phyloP scores from a whole-genome alignment of 257 asterid genomes.

The Nicotiana noctiflora region DNA sequence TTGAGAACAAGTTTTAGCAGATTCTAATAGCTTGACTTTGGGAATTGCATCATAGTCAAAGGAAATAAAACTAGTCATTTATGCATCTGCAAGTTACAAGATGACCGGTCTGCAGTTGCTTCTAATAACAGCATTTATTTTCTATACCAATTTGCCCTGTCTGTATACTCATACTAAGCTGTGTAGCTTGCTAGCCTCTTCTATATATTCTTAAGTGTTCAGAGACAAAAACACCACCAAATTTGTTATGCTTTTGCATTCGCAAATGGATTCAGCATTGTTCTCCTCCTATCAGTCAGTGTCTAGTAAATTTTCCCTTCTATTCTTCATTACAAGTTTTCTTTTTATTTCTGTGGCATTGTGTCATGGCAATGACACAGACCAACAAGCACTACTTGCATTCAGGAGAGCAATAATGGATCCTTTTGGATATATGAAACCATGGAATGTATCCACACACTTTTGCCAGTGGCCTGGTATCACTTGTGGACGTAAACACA shows the following conservation, averaged over 20 bases:
- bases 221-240: neutral
- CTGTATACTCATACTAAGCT: neutral
- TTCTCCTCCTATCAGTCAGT: neutral
- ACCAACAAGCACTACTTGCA: conserved; percentile 10
- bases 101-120: neutral
- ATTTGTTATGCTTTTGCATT: neutral
- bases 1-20: neutral
- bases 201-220: neutral
- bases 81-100: neutral
- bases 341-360: neutral
- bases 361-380: conserved; percentile 7
- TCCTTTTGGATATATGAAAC: conserved; percentile 1
- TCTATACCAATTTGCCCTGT: neutral
- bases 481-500: conserved; percentile 7
- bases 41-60: neutral
- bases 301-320: neutral
- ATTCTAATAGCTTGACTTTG: neutral
- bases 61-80: neutral
- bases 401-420: conserved; percentile 6
- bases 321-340: neutral
- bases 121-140: neutral
- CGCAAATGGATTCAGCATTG: neutral
- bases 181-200: neutral
- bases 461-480: conserved; percentile 27
- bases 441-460: conserved; percentile 24